Percentiles rank a stretch among this genome's conserved stretches.
Conservation (phyloP, 768 basidiomycete genomes). For the Phylloporus sp. region DNA sequence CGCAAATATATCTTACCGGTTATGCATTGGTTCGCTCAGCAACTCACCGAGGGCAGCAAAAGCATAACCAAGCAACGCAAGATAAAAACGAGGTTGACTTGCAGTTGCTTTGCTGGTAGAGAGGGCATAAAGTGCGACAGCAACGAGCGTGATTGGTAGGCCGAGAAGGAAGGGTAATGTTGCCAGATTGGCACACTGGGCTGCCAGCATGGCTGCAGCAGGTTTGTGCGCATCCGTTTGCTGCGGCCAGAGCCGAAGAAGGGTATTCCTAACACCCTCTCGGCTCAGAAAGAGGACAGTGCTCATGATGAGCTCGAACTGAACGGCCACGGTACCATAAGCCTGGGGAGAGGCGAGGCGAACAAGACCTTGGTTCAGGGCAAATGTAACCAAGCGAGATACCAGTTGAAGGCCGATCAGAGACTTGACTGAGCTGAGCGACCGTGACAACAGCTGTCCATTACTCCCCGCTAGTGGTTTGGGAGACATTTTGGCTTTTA, state of each 20-base stretch:
- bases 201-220: constrained; percentile 1
- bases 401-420: constrained; percentile 85
- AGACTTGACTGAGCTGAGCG: constrained; percentile 48
- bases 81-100: constrained; percentile 60
- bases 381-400: constrained; percentile 82
- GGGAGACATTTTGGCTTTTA: too few species aligned
- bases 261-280: constrained; percentile 88
- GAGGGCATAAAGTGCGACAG: constrained; percentile 50
- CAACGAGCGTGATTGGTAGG: constrained; percentile 54
- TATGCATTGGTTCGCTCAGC: constrained; percentile 78
- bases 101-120: constrained; percentile 52
- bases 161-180: constrained; percentile 69
- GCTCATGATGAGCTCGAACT: constrained; percentile 87
- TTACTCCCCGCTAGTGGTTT: neutral
- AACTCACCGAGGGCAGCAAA: constrained; percentile 75
- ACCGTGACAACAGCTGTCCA: constrained; percentile 22
- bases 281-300: constrained; percentile 89
- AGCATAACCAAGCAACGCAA: constrained; percentile 67
- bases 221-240: constrained; percentile 3
- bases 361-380: constrained; percentile 83
- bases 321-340: constrained; percentile 88
- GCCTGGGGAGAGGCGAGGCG: constrained; percentile 79
- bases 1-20: constrained; percentile 43
- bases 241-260: constrained; percentile 55
- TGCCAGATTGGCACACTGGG: constrained; percentile 42